Evolutionary conservation across 2,329 filamentous ascomycete species (phyloP).

Genomic region (Exophiala sp.): DNA sequence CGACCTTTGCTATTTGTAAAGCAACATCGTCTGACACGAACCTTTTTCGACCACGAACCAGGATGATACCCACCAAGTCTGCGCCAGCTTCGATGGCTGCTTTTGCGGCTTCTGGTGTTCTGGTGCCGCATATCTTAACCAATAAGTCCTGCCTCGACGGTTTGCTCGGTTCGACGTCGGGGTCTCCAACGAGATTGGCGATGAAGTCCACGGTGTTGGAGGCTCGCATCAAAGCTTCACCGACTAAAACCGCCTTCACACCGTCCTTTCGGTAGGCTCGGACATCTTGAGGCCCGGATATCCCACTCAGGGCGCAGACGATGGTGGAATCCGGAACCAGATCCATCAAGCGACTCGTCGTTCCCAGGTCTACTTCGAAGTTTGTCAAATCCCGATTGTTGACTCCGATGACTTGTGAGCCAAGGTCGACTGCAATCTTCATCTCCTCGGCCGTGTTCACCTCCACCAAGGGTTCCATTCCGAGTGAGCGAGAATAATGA

Average conservation of each 20-base stretch:
- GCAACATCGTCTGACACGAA: conserved; percentile 74
- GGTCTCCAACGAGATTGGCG: conserved; percentile 65
- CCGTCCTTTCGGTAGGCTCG: conserved; percentile 80
- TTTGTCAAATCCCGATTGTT: conserved; percentile 96
- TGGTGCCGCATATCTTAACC: conserved; percentile 93
- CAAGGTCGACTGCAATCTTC: conserved; percentile 76
- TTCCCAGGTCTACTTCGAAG: conserved; percentile 93
- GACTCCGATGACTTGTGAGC: conserved; percentile 87
- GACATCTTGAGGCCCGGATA: conserved; percentile 82
- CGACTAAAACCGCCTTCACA: conserved; percentile 87
- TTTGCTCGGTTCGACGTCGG: conserved; percentile 23
- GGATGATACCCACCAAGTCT: conserved; percentile 86
- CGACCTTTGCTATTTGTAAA: conserved; percentile 68
- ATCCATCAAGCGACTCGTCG: conserved; percentile 78
- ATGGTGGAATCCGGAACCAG: conserved; percentile 81
- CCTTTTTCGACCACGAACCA: conserved; percentile 74
- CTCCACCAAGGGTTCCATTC: conserved; percentile 96
- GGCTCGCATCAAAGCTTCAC: conserved; percentile 92
- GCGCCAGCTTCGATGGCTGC: conserved; percentile 80
- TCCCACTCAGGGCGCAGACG: conserved; percentile 90
- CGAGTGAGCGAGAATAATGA: conserved; percentile 78
- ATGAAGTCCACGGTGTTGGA: conserved; percentile 78
- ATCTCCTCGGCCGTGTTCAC: conserved; percentile 95
- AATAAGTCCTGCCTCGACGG: conserved; percentile 49
- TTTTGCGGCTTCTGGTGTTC: conserved; percentile 71